Percentiles rank a stretch among this genome's conserved stretches.
Conservation (phyloP, 2,329 filamentous ascomycete genomes). For the Colletotrichum tabaci region DNA sequence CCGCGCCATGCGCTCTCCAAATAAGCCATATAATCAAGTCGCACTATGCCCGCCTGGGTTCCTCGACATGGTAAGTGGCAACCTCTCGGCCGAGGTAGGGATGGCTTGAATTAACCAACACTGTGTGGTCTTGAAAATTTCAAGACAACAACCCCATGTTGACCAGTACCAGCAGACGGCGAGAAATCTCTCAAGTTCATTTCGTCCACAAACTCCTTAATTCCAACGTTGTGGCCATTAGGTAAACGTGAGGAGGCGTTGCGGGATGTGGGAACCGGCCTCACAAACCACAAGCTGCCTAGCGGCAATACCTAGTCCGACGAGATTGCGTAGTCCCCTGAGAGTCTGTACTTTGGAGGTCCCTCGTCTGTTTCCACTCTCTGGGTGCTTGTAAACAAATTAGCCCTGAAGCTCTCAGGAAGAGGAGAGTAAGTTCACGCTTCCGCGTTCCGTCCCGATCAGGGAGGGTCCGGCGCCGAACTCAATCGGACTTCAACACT, state of each 20-base stretch:
- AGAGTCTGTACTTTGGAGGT: neutral
- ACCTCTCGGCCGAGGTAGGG: neutral
- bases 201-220: neutral
- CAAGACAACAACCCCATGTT: neutral
- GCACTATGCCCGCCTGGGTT: neutral
- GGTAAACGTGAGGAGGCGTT: neutral
- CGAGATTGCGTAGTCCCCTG: neutral
- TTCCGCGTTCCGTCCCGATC: slow-evolving; percentile 15
- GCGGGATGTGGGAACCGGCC: slow-evolving; percentile 11
- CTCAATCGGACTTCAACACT: no score
- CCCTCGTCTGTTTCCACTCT: neutral
- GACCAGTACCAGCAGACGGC: neutral
- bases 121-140: no score
- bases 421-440: neutral
- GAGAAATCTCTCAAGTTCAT: neutral
- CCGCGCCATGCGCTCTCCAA: neutral
- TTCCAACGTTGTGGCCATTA: neutral
- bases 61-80: no score
- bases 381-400: neutral
- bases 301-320: neutral
- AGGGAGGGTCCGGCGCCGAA: neutral
- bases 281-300: neutral
- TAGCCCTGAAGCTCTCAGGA: slow-evolving; percentile 5
- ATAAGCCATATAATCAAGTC: neutral
- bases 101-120: neutral